A percentile compares a stretch with the other conserved stretches of the same genome.
Conservation (phyloP, 2,329 filamentous ascomycete species). For the Venturia asperata region DNA sequence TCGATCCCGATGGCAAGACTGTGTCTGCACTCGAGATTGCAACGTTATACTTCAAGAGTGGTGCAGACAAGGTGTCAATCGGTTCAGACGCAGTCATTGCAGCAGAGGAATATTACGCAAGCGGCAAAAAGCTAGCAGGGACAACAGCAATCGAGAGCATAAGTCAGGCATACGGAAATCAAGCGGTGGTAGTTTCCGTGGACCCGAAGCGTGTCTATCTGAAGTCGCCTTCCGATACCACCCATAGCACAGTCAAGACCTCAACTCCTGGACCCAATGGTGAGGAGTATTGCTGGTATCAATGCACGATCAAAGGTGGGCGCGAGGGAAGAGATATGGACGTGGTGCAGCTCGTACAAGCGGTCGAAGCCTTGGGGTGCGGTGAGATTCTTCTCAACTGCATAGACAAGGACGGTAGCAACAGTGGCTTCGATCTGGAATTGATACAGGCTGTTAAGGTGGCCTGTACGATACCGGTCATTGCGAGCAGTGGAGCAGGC, state of each 20-base stretch:
- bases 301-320: conserved; percentile 93
- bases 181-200: conserved; percentile 92
- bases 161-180: conserved; percentile 84
- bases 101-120: conserved; percentile 80
- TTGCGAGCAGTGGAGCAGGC: conserved; percentile 88
- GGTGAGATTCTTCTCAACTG: conserved; percentile 95
- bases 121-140: conserved; percentile 62
- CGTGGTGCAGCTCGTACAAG: conserved; percentile 76
- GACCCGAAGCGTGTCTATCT: conserved; percentile 92
- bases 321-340: conserved; percentile 91
- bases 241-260: conserved; percentile 70
- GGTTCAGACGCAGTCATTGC: conserved; percentile 90
- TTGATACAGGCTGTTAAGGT: conserved; percentile 80
- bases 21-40: conserved; percentile 91
- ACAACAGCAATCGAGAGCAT: conserved; percentile 94
- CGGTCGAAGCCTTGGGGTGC: conserved; percentile 91
- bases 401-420: conserved; percentile 94
- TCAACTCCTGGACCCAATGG: conserved; percentile 62
- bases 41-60: conserved; percentile 93
- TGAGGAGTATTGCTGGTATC: conserved; percentile 87
- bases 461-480: conserved; percentile 85
- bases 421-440: conserved; percentile 90
- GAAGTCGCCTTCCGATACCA: conserved; percentile 56
- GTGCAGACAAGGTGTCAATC: conserved; percentile 96
- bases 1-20: conserved; percentile 77